A percentile compares a stretch with the other conserved stretches of the same genome.
These are phyloP conservation scores for Myriosclerotinia curreyana DNA, from an alignment of 2,329 filamentous ascomycete genomes.

Conservation along the genomic window DNA sequence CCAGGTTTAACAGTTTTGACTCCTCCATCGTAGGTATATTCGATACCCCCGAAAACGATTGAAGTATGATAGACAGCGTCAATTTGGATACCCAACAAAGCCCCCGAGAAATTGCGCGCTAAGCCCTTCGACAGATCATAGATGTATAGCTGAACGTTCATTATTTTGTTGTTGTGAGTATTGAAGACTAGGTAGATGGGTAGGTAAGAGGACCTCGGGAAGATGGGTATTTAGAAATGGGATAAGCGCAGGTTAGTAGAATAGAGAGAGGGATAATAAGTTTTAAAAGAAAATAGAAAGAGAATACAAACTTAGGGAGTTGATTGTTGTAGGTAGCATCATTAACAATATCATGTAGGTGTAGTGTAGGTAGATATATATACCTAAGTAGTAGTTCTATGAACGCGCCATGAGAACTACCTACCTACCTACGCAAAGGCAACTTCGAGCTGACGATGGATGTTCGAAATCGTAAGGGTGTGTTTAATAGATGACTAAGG, in stretches of 20 bases:
- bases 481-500: slow-evolving; percentile 5
- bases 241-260: slow-evolving; percentile 12
- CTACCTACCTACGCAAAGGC: neutral
- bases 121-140: slow-evolving; percentile 68
- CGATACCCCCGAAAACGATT: slow-evolving; percentile 76
- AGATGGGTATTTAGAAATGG: neutral
- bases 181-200: neutral
- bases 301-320: slow-evolving; percentile 6
- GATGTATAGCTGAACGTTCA: slow-evolving; percentile 75
- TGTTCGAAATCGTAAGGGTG: neutral
- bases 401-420: neutral
- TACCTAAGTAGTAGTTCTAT: slow-evolving; percentile 9
- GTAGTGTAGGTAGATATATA: neutral
- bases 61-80: slow-evolving; percentile 96
- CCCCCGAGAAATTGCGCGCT: slow-evolving; percentile 49
- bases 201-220: slow-evolving; percentile 1
- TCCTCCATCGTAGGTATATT: slow-evolving; percentile 88
- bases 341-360: slow-evolving; percentile 3
- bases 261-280: slow-evolving; percentile 14
- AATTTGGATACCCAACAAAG: slow-evolving; percentile 66
- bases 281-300: slow-evolving; percentile 5
- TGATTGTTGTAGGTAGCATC: neutral
- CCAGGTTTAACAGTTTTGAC: slow-evolving; percentile 80
- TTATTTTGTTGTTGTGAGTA: slow-evolving; percentile 39
- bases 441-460: slow-evolving; percentile 19